phyloP scores from a whole-genome alignment of 2,329 filamentous ascomycete genomes.

The Stagonosporopsis vannaccii region DNA sequence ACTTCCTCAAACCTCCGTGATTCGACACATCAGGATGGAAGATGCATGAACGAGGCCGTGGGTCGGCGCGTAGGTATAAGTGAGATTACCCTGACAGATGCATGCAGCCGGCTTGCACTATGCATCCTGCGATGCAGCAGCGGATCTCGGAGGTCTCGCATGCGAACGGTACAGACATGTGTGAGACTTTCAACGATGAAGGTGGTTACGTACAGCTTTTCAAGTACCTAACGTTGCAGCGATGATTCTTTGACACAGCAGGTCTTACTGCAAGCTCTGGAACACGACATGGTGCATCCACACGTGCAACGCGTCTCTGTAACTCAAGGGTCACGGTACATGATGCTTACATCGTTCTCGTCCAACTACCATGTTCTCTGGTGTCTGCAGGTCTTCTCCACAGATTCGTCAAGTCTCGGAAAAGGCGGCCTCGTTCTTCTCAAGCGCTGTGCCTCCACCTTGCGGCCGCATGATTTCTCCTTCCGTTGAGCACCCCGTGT shows the following conservation, averaged over 20 bases:
- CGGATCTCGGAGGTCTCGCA: background rate
- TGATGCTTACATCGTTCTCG: slow-evolving; percentile 7
- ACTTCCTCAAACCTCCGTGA: slow-evolving; percentile 11
- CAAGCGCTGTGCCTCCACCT: slow-evolving; percentile 38
- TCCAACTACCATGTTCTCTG: slow-evolving; percentile 8
- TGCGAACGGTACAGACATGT: slow-evolving; percentile 13
- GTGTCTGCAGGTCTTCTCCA: slow-evolving; percentile 6
- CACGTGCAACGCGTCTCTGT: slow-evolving; percentile 14
- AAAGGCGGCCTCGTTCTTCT: slow-evolving; percentile 15
- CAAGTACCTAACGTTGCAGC: slow-evolving; percentile 14
- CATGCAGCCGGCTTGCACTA: background rate
- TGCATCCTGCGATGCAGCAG: slow-evolving; percentile 5
- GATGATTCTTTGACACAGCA: slow-evolving; percentile 5
- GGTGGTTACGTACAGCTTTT: slow-evolving; percentile 5
- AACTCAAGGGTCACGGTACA: slow-evolving; percentile 14
- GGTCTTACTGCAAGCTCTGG: slow-evolving; percentile 11
- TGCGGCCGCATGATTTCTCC: slow-evolving; percentile 23
- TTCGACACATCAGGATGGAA: slow-evolving; percentile 24
- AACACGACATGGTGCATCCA: slow-evolving; percentile 11
- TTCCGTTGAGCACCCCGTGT: slow-evolving; percentile 21
- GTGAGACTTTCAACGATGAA: slow-evolving; percentile 5
- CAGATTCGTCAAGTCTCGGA: background rate
- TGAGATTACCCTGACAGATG: slow-evolving; percentile 17
- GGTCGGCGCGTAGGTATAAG: slow-evolving; percentile 36
- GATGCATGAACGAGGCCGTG: slow-evolving; percentile 31